Evolutionary conservation across 2,329 filamentous ascomycete species (phyloP).

Genomic region (Calonectria honghensis): DNA sequence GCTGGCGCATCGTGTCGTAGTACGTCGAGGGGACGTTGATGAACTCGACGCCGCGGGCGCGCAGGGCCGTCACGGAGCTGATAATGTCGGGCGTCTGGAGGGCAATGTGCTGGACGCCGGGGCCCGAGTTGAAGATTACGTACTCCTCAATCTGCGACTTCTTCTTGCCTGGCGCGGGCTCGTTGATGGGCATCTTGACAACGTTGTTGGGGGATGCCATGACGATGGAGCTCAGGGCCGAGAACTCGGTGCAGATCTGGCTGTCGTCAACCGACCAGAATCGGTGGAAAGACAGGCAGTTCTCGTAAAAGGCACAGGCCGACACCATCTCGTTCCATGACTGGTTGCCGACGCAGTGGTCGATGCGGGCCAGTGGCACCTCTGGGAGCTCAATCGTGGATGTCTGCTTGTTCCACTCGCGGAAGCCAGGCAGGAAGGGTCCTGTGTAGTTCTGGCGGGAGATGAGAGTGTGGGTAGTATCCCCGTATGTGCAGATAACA

Average conservation of each 20-base stretch:
- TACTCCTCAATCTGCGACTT: slow-evolving; percentile 97
- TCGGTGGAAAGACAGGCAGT: slow-evolving; percentile 92
- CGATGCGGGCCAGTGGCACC: slow-evolving; percentile 84
- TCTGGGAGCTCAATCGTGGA: slow-evolving; percentile 72
- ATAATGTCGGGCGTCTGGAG: slow-evolving; percentile 89
- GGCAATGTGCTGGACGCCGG: slow-evolving; percentile 95
- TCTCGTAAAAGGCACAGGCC: slow-evolving; percentile 85
- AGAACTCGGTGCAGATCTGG: slow-evolving; percentile 94
- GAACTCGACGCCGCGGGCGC: slow-evolving; percentile 93
- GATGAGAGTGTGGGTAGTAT: slow-evolving; percentile 95
- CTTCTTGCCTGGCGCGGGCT: slow-evolving; percentile 92
- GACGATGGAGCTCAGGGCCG: slow-evolving; percentile 90
- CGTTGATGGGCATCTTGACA: slow-evolving; percentile 99
- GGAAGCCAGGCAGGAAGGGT: slow-evolving; percentile 89
- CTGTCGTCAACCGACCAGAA: slow-evolving; percentile 98
- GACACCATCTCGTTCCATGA: slow-evolving; percentile 91
- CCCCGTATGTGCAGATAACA: slow-evolving; percentile 92
- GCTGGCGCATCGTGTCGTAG: slow-evolving; percentile 84
- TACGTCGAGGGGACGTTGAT: slow-evolving; percentile 92
- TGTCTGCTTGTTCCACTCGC: slow-evolving; percentile 67
- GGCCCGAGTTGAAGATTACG: slow-evolving; percentile 90
- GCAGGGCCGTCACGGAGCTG: slow-evolving; percentile 83
- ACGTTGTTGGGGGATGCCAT: slow-evolving; percentile 90
- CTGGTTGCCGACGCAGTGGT: slow-evolving; percentile 98
- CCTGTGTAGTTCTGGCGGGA: slow-evolving; percentile 82